Evolutionary conservation across 805 yeast genomes (phyloP), one percentile per base, ranked within the genome.

Genomic region (Komagataella pastoris): DNA sequence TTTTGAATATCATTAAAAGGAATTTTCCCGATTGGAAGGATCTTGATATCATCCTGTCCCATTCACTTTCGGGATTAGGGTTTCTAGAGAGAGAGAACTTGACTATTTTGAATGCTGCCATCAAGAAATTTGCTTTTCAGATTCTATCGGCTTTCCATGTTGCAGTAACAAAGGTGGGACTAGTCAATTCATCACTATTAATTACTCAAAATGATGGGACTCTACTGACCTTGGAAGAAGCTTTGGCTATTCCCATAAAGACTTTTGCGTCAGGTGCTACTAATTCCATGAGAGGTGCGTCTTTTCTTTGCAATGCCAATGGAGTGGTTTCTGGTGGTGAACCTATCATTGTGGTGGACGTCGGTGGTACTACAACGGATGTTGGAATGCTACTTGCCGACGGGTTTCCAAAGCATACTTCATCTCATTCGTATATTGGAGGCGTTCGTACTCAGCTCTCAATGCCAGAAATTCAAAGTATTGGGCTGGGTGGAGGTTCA

Each of bases 401-500:
- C 17, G 79, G 78, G 0, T 74, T 73, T 58, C 79, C 79, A 6
- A 59, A 76, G 24, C 76, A 73, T 52, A 64, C 74, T 2, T 67
- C 77, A 1, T 64, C 76, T 3, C 67, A 67, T 56, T 66, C 74
- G 2, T 54, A 56, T 24, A 69, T 74, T 45, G 77, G 77, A 14
- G 79, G 78, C 44, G 79, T 75, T 6, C 59, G 73, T 51, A 73
- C 71, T 69, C 74, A 72, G 57, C 72, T 73, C 52, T 68, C 76
- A 8, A 74, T 73, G 78, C 78, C 78, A 3, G 76, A 73, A 21
- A 76, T 72, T 5, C 75, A 72, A 54, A 65, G 71, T 54, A 70
- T 75, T 51, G 79, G 79, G 2, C 62, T 74, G 2, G 79, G 79
- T 49, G 79, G 79, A 51, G 79, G 79, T 3, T 74, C 78, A 2